phyloP scores from a whole-genome alignment of 169 alveolate genomes.

The Toxoplasma gondii region DNA sequence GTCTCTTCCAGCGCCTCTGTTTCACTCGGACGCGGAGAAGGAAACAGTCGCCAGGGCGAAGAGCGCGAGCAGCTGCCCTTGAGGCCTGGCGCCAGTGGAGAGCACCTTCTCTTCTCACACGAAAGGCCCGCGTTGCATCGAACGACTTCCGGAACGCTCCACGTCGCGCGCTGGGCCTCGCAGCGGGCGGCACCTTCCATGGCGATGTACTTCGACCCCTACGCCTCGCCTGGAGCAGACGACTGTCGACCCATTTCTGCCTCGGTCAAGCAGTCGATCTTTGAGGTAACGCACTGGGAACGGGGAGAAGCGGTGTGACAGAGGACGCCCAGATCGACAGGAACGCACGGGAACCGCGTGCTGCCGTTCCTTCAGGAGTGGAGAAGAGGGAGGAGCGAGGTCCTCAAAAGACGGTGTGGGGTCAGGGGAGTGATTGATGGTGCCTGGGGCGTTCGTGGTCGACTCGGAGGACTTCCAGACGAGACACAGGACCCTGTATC shows the following conservation, averaged over 20 bases:
- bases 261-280: conserved; percentile 44
- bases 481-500: too few species aligned
- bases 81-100: neutral
- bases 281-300: conserved; percentile 27
- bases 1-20: neutral
- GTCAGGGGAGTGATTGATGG: too few species aligned
- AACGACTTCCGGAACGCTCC: neutral
- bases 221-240: conserved; percentile 7
- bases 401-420: too few species aligned
- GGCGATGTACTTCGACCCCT: conserved; percentile 38
- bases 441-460: too few species aligned
- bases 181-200: conserved; percentile 39
- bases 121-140: neutral
- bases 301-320: too few species aligned
- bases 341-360: too few species aligned
- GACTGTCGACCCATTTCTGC: conserved; percentile 36
- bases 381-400: too few species aligned
- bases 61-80: neutral
- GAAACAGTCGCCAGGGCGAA: neutral
- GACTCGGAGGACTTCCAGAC: too few species aligned
- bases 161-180: neutral
- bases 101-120: neutral
- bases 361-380: too few species aligned
- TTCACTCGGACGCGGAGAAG: neutral
- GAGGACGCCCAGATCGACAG: too few species aligned